Conservation (phyloP, 495 filamentous ascomycete species). For the Penicillium coprophilum region DNA sequence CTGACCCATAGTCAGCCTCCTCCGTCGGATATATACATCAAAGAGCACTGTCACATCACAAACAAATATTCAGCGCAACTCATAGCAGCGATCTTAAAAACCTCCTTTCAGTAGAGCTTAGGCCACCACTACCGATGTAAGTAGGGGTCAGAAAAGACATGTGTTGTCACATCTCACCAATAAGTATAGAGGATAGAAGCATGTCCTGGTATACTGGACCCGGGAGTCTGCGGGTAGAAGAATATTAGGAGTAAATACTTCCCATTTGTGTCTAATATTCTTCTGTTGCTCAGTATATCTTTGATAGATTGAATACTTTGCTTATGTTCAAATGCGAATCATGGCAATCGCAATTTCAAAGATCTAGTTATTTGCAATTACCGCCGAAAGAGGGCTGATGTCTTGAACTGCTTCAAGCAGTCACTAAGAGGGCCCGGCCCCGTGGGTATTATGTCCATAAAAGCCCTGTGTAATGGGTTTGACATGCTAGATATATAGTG, state of each 20-base stretch:
- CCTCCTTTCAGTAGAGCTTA: not conserved
- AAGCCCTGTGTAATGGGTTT: not conserved
- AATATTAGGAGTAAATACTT: not conserved
- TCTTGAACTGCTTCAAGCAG: not conserved
- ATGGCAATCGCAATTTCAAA: not conserved
- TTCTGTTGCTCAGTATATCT: not conserved
- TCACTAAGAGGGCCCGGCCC: not conserved
- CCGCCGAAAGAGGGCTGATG: not conserved
- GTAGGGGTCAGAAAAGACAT: not conserved
- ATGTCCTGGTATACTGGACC: not conserved
- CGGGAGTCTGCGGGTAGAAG: not conserved
- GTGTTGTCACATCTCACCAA: not conserved
- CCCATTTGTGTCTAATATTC: not conserved
- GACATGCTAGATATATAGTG: not conserved
- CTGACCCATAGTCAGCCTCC: not conserved
- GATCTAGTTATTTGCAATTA: not conserved
- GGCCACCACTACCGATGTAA: not conserved
- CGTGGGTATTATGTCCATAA: not conserved
- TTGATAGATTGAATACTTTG: not conserved
- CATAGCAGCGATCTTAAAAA: not conserved
- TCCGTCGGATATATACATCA: conserved; percentile 6
- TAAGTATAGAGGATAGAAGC: not conserved
- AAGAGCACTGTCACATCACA: not conserved
- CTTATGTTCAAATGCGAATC: not conserved
- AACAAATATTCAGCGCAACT: not conserved